Evolutionary conservation across 768 basidiomycete genomes (phyloP), one percentile per base, ranked within the genome.

Genomic region (Suillus sp.): DNA sequence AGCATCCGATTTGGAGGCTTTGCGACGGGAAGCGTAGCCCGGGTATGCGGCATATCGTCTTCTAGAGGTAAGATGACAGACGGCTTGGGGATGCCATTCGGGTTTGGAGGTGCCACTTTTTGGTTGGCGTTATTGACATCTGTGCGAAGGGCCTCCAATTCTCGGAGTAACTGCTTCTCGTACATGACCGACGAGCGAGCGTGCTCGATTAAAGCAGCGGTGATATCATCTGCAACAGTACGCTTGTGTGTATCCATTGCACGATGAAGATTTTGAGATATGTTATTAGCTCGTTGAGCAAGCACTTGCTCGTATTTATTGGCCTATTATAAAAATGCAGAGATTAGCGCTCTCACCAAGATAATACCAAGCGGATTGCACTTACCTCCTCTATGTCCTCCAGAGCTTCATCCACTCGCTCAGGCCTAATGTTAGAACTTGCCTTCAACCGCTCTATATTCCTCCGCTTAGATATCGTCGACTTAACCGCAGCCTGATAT

Each of bases 351-450:
- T 47, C 35, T 42, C 11, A 50, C 25, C 3, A 7, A 59, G 22
- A 2, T 60, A 64, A 60, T 59, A 20, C 22, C 18, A 57, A 27
- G 18, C 8, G 10, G 27, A 40, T 57, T 25, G 4, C 38, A 74
- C 75, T 59, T 61, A 93, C 94, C 88, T 96, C 95, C 75, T 96
- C 92, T 74, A 96, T 85, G 59, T 96, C 95, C 71, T 95, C 93
- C 65, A 96, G 72, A 2, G 95, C 94, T 69, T 96, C 94, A 71
- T 95, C 93, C 18, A 95, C 94, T 48, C 86, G 87, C 63, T 93
- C 91, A 22, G 92, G 84, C 56, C 88, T 86, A 63, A 96, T 98
- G 66, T 88, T 94, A 32, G 89, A 86, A 67, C 92, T 94, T 10
- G 89, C 89, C 72, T 93, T 93, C 72, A 95, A 75, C 59, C 94